Conservation (phyloP, 2,329 filamentous ascomycete genomes). For the Fusarium protoensiforme region DNA sequence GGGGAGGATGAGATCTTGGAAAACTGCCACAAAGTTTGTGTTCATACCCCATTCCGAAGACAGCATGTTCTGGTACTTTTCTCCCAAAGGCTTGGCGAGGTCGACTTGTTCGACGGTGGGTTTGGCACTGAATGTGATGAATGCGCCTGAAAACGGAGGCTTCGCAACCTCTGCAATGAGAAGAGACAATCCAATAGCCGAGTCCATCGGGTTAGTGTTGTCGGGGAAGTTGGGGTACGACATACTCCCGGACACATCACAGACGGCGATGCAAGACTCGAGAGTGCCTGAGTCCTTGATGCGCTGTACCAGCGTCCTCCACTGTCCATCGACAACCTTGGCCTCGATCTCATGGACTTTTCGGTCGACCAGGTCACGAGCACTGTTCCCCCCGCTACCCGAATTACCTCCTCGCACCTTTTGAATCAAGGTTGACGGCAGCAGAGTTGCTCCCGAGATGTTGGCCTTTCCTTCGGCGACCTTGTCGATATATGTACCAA, state of each 20-base stretch:
- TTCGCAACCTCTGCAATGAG: conserved; percentile 64
- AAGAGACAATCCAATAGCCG: conserved; percentile 66
- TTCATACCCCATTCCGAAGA: conserved; percentile 52
- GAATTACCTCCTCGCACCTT: not conserved
- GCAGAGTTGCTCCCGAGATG: conserved; percentile 67
- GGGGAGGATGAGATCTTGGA: conserved; percentile 64
- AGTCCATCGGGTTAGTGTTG: conserved; percentile 61
- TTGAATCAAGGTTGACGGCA: conserved; percentile 62
- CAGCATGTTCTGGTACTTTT: conserved; percentile 53
- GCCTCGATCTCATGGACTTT: conserved; percentile 47
- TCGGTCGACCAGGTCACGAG: conserved; percentile 37
- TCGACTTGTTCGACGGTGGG: conserved; percentile 57
- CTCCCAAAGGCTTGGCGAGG: conserved; percentile 48
- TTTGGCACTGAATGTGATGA: conserved; percentile 63
- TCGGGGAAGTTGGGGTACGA: conserved; percentile 51
- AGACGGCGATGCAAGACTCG: conserved; percentile 65
- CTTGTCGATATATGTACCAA: conserved; percentile 59
- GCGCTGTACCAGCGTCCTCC: conserved; percentile 67
- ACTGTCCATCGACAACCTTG: conserved; percentile 61
- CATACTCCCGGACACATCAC: conserved; percentile 70
- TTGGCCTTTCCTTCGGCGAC: conserved; percentile 59
- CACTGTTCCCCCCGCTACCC: not conserved
- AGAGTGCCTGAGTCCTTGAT: conserved; percentile 66
- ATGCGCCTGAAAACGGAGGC: conserved; percentile 63
- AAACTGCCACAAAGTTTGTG: conserved; percentile 66